phyloP scores from a whole-genome alignment of 116 monocot species.

The Trichopus zeylanicus region DNA sequence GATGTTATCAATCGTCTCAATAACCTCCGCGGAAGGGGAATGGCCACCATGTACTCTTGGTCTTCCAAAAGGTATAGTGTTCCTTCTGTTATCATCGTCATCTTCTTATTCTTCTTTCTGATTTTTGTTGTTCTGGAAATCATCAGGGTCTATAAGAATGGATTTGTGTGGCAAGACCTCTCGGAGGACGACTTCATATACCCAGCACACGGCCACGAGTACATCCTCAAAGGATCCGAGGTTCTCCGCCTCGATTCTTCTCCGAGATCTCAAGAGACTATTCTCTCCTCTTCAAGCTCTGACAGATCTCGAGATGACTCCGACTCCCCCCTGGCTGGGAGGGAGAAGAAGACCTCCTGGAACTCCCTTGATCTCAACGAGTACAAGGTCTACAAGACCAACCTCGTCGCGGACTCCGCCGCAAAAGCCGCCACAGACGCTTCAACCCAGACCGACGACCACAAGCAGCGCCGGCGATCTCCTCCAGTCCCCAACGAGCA shows the following conservation, averaged over 20 bases:
- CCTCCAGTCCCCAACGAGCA: neutral
- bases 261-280: slow-evolving; percentile 8
- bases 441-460: slow-evolving; percentile 78
- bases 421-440: slow-evolving; percentile 33
- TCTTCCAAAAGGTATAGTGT: slow-evolving; percentile 65
- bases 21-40: slow-evolving; percentile 68
- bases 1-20: slow-evolving; percentile 80
- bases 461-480: slow-evolving; percentile 6
- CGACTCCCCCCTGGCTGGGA: neutral
- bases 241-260: slow-evolving; percentile 11
- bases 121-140: neutral
- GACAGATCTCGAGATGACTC: slow-evolving; percentile 20
- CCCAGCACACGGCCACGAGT: slow-evolving; percentile 68
- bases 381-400: slow-evolving; percentile 64
- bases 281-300: slow-evolving; percentile 29
- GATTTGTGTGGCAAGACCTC: slow-evolving; percentile 97
- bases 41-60: slow-evolving; percentile 78
- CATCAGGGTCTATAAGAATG: slow-evolving; percentile 82
- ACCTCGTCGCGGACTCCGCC: slow-evolving; percentile 16
- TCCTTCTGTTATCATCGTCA: neutral
- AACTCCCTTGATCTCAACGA: slow-evolving; percentile 45
- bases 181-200: slow-evolving; percentile 67
- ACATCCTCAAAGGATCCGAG: slow-evolving; percentile 91
- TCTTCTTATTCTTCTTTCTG: neutral
- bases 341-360: slow-evolving; percentile 32